Evolutionary conservation across 1,139 yeast species (phyloP).

Genomic region (Yamadazyma conglobata): DNA sequence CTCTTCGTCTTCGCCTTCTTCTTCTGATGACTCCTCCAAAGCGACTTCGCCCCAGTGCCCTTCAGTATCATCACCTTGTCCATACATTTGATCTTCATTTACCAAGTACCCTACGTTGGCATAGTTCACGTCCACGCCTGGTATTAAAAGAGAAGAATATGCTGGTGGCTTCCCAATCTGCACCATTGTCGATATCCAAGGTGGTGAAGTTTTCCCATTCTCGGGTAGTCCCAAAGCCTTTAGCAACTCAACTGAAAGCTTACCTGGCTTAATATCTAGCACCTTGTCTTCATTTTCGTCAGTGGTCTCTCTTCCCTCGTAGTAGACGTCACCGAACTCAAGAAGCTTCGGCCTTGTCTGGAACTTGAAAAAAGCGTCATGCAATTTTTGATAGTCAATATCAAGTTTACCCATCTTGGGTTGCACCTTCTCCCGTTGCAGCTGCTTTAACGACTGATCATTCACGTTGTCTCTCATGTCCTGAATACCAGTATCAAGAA

Average conservation of each 20-base stretch:
- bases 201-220: constrained; percentile 54
- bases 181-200: constrained; percentile 77
- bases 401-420: constrained; percentile 88
- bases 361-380: constrained; percentile 82
- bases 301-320: constrained; percentile 68
- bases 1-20: constrained; percentile 27
- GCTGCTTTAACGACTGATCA: constrained; percentile 58
- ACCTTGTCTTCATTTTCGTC: constrained; percentile 41
- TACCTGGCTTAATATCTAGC: constrained; percentile 61
- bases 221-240: constrained; percentile 69
- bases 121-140: constrained; percentile 45
- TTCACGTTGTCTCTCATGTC: constrained; percentile 73
- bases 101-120: constrained; percentile 34
- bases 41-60: constrained; percentile 44
- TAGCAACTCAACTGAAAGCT: constrained; percentile 53
- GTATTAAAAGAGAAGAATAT: constrained; percentile 63
- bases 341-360: constrained; percentile 72
- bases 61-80: constrained; percentile 17
- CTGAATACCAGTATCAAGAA: constrained; percentile 79
- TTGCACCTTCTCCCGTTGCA: constrained; percentile 79
- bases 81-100: constrained; percentile 15
- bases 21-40: constrained; percentile 34
- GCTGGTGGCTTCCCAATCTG: constrained; percentile 83
- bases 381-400: constrained; percentile 76
- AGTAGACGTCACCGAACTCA: constrained; percentile 73